Conservation (phyloP, 164 flowering plant genomes). For the Santalum album region DNA sequence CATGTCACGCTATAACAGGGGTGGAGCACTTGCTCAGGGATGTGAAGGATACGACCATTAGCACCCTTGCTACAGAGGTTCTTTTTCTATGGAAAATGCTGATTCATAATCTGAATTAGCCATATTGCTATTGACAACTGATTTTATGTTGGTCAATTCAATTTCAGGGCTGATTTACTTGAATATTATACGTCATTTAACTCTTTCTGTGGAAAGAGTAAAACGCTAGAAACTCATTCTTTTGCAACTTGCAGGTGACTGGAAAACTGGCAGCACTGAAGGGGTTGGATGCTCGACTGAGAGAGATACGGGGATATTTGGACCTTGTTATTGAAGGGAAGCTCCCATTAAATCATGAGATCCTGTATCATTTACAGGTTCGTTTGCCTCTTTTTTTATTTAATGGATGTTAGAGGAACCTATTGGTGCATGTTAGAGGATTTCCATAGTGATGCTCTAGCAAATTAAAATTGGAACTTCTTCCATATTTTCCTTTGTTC, state of each 20-base stretch:
- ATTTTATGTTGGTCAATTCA: too few relatives aligned
- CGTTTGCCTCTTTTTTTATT: too few relatives aligned
- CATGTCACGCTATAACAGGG: neutral
- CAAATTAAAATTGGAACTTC: too few relatives aligned
- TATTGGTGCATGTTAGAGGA: too few relatives aligned
- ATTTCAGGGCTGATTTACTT: too few relatives aligned
- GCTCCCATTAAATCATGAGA: conserved; percentile 90
- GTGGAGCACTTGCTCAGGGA: neutral
- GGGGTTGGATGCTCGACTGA: conserved; percentile 81
- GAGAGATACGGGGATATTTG: conserved; percentile 77
- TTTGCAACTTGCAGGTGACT: conserved; percentile 50
- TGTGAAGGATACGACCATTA: conserved; percentile 21
- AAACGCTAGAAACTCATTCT: too few relatives aligned
- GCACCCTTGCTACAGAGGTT: conserved; percentile 98
- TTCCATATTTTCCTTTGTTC: too few relatives aligned
- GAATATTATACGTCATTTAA: too few relatives aligned
- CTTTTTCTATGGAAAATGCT: neutral
- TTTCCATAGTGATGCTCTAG: too few relatives aligned
- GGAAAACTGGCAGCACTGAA: conserved; percentile 87
- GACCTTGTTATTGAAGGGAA: conserved; percentile 83
- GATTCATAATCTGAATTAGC: neutral
- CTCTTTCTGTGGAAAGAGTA: too few relatives aligned
- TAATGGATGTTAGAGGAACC: too few relatives aligned
- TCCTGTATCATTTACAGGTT: conserved; percentile 88
- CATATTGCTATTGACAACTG: neutral